These are phyloP conservation scores for Hemisphaericaspora nanyangensis DNA, from an alignment of 805 yeast genomes.

Conservation along the genomic window DNA sequence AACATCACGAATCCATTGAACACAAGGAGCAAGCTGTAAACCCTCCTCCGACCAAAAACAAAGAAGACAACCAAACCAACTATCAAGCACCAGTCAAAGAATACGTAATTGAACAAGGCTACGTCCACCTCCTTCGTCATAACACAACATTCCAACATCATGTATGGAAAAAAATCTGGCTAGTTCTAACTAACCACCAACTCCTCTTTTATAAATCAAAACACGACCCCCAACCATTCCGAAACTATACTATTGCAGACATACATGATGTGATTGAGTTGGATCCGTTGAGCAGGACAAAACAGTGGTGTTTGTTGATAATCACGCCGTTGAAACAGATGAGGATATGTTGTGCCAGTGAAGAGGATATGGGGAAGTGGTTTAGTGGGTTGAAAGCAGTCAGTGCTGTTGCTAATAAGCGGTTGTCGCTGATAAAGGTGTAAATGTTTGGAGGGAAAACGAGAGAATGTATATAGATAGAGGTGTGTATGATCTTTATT, in stretches of 20 bases:
- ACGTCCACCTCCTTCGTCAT: conserved; percentile 13
- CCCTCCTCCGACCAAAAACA: no score
- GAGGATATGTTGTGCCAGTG: conserved; percentile 41
- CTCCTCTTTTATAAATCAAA: conserved; percentile 39
- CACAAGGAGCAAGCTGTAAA: no score
- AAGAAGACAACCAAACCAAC: no score
- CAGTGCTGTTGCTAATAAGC: neutral
- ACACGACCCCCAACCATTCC: conserved; percentile 9
- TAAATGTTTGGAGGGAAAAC: no score
- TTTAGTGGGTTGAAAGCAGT: conserved; percentile 39
- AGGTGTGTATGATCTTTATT: no score
- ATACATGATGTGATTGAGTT: conserved; percentile 48
- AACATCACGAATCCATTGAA: no score
- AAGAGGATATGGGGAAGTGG: conserved; percentile 48
- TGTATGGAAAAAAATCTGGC: conserved; percentile 44
- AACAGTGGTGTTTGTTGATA: conserved; percentile 43
- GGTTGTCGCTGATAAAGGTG: no score
- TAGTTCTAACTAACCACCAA: conserved; percentile 39
- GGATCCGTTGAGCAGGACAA: conserved; percentile 43
- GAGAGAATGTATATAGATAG: no score
- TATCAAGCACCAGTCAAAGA: no score
- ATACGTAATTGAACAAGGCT: conserved; percentile 37
- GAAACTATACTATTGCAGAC: conserved; percentile 24
- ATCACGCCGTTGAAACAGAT: conserved; percentile 45
- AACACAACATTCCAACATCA: conserved; percentile 42